Conservation (phyloP, 2,329 filamentous ascomycete genomes). For the Botrytis fragariae region DNA sequence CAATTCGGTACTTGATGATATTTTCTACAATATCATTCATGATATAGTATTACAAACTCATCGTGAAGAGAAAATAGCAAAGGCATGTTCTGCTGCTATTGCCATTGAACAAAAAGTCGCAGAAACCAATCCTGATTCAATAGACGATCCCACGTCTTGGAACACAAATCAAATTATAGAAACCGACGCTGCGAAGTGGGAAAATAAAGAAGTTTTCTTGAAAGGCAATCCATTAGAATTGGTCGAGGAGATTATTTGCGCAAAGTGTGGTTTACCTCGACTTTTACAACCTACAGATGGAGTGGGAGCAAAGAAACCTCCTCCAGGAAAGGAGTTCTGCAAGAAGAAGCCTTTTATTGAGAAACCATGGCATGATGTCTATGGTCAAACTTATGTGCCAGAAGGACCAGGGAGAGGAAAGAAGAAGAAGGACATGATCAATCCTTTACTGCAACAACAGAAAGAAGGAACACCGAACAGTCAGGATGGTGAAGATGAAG, state of each 20-base stretch:
- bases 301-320: constrained; percentile 62
- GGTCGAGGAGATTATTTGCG: constrained; percentile 69
- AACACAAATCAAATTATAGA: constrained; percentile 48
- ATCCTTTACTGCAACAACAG: constrained; percentile 37
- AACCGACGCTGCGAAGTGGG: constrained; percentile 67
- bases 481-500: constrained; percentile 45
- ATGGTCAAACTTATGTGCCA: constrained; percentile 76
- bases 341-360: constrained; percentile 76
- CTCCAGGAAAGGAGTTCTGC: constrained; percentile 71
- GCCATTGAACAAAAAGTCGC: constrained; percentile 54
- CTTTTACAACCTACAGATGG: constrained; percentile 71
- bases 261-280: constrained; percentile 70
- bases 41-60: constrained; percentile 73
- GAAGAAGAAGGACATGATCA: constrained; percentile 76
- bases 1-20: constrained; percentile 68
- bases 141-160: constrained; percentile 45
- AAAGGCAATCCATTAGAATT: constrained; percentile 72
- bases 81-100: constrained; percentile 63
- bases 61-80: constrained; percentile 73
- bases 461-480: constrained; percentile 43
- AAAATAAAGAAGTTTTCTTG: constrained; percentile 65
- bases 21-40: constrained; percentile 73
- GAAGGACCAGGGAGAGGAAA: constrained; percentile 74
- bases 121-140: constrained; percentile 27
- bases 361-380: constrained; percentile 74